Evolutionary conservation across 164 flowering plant species (phyloP).

Genomic region (Paratinospora sagittata): DNA sequence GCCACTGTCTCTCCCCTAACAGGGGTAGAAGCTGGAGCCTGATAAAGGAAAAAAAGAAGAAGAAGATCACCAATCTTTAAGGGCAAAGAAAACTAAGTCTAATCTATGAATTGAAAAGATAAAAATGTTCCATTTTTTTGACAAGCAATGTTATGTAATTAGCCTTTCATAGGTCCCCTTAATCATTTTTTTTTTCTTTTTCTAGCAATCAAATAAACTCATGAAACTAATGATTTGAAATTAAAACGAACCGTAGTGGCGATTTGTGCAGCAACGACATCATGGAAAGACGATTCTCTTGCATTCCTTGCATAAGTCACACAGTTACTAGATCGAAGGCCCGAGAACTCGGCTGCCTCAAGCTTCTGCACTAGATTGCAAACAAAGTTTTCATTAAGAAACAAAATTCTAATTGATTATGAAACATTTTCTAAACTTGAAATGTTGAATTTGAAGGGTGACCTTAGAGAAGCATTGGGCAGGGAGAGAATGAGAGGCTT

Average conservation of each 20-base stretch:
- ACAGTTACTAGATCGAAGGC: conserved; percentile 51
- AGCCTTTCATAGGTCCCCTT: too few species aligned
- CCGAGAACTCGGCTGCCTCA: conserved; percentile 69
- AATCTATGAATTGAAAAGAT: not conserved
- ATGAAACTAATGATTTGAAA: not conserved
- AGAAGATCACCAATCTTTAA: not conserved
- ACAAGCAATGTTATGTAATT: too few species aligned
- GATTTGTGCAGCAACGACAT: conserved; percentile 67
- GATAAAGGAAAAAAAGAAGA: too few species aligned
- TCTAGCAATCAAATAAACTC: not conserved
- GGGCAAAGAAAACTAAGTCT: not conserved
- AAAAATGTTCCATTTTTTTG: not conserved
- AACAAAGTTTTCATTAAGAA: not conserved
- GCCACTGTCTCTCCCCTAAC: conserved; percentile 57
- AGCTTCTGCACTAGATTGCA: conserved; percentile 41
- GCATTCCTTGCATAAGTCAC: conserved; percentile 44
- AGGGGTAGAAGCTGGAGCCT: conserved; percentile 48
- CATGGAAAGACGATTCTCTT: conserved; percentile 61
- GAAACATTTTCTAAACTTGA: too few species aligned
- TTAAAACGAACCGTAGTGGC: conserved; percentile 48
- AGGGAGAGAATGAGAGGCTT: conserved; percentile 35
- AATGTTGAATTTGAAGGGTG: not conserved
- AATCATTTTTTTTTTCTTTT: too few species aligned
- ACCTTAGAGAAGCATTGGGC: conserved; percentile 75
- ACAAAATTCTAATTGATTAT: too few species aligned